These are phyloP conservation scores for Chaetomiaceae sp. DNA, from an alignment of 2,329 filamentous ascomycete genomes.

Conservation along the genomic window DNA sequence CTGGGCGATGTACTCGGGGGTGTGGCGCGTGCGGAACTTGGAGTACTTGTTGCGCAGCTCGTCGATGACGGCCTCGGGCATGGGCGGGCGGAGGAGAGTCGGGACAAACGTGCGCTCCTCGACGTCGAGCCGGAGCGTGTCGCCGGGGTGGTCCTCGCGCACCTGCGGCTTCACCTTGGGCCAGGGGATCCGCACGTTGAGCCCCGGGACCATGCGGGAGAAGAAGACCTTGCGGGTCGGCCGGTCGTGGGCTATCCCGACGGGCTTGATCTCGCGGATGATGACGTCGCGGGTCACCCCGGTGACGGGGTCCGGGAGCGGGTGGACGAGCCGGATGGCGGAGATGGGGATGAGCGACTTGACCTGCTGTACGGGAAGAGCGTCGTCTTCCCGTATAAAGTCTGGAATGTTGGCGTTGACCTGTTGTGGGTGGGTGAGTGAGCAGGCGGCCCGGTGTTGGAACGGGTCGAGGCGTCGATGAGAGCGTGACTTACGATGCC, in stretches of 20 bases:
- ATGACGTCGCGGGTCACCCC: slow-evolving; percentile 67
- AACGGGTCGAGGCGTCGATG: too few relatives aligned
- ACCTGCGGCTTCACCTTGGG: slow-evolving; percentile 51
- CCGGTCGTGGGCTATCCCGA: slow-evolving; percentile 46
- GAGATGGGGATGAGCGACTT: slow-evolving; percentile 60
- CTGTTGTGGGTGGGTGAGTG: slow-evolving; percentile 23
- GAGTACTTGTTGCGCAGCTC: slow-evolving; percentile 83
- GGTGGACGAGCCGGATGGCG: slow-evolving; percentile 75
- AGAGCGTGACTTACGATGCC: slow-evolving; percentile 48
- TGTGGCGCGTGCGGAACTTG: slow-evolving; percentile 75
- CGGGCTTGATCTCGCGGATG: slow-evolving; percentile 63
- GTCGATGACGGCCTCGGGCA: slow-evolving; percentile 73
- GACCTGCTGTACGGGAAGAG: slow-evolving; percentile 40
- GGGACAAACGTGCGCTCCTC: slow-evolving; percentile 73
- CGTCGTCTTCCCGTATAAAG: slow-evolving; percentile 34
- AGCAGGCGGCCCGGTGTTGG: not conserved
- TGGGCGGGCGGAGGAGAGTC: slow-evolving; percentile 70
- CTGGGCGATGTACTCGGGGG: slow-evolving; percentile 61
- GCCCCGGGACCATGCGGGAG: slow-evolving; percentile 61
- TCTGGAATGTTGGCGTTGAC: slow-evolving; percentile 37
- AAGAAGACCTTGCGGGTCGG: slow-evolving; percentile 44
- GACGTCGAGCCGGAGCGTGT: slow-evolving; percentile 72
- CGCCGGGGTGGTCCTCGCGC: slow-evolving; percentile 51
- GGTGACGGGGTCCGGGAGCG: slow-evolving; percentile 61
- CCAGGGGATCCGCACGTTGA: slow-evolving; percentile 73